Evolutionary conservation across 2,329 filamentous ascomycete species (phyloP).

Genomic region (Cadophora gregata): DNA sequence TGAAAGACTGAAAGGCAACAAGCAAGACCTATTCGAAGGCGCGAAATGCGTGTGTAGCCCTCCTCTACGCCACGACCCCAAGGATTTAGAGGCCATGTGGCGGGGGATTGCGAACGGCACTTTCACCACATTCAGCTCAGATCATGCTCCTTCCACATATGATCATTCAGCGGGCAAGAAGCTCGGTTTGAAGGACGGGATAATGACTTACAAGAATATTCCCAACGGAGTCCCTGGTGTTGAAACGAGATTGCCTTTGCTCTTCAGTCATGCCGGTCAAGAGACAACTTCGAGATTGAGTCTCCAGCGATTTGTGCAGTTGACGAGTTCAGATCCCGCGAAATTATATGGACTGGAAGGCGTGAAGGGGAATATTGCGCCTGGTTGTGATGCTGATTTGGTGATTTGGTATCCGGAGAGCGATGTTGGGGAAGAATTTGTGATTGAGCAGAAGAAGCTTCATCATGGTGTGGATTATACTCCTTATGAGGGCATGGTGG

Average conservation of each 20-base stretch:
- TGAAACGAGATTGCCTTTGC: constrained; percentile 35
- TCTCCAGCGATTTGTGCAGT: constrained; percentile 35
- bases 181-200: constrained; percentile 30
- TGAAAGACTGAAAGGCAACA: constrained; percentile 50
- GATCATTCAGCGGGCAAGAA: constrained; percentile 36
- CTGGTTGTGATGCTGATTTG: constrained; percentile 37
- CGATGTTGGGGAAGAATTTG: constrained; percentile 23
- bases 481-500: constrained; percentile 35
- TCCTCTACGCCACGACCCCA: constrained; percentile 53
- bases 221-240: constrained; percentile 38
- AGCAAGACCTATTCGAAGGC: constrained; percentile 52
- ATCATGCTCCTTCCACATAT: constrained; percentile 36
- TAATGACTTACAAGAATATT: constrained; percentile 36
- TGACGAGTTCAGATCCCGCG: constrained; percentile 34
- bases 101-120: constrained; percentile 57
- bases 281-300: constrained; percentile 28
- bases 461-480: constrained; percentile 39
- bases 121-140: constrained; percentile 58
- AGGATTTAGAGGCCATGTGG: constrained; percentile 60
- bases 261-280: constrained; percentile 32
- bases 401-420: constrained; percentile 37
- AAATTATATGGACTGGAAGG: constrained; percentile 37
- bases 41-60: constrained; percentile 62
- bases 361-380: constrained; percentile 36
- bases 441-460: constrained; percentile 33